These are phyloP conservation scores for Cucurbita pepo DNA, from an alignment of 306 rosid genomes.

Conservation along the genomic window DNA sequence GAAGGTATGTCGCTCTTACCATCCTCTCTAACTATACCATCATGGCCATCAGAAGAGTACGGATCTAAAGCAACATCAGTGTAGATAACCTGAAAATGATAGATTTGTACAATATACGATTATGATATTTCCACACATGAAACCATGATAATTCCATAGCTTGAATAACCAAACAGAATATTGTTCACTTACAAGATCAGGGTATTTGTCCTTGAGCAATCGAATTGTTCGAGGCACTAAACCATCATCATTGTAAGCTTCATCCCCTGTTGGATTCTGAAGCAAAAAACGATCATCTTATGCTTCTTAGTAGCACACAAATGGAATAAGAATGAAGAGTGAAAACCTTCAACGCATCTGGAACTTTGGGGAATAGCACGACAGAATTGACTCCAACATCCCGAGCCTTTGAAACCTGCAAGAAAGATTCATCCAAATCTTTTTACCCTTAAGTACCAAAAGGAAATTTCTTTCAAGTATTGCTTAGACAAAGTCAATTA, in stretches of 20 bases:
- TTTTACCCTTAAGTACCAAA: neutral
- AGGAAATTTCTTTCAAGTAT: neutral
- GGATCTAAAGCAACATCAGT: constrained; percentile 98
- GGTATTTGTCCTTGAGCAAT: constrained; percentile 78
- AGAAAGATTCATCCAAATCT: neutral
- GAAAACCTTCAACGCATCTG: constrained; percentile 39
- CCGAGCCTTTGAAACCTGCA: constrained; percentile 76
- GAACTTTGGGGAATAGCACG: constrained; percentile 92
- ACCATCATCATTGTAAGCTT: constrained; percentile 80
- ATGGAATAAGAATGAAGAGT: neutral
- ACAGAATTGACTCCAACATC: constrained; percentile 83
- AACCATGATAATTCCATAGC: neutral
- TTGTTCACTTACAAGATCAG: constrained; percentile 68
- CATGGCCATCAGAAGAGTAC: constrained; percentile 93
- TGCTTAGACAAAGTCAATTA: neutral
- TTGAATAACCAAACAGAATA: neutral
- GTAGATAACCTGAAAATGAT: constrained; percentile 52
- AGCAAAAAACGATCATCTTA: constrained; percentile 13
- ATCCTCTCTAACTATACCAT: constrained; percentile 92
- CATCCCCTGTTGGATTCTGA: constrained; percentile 75
- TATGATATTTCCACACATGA: constrained; percentile 4
- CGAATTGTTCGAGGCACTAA: constrained; percentile 82
- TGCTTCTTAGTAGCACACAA: constrained; percentile 5
- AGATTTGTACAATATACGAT: neutral
- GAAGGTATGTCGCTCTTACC: constrained; percentile 31